These are phyloP conservation scores for Elaeis guineensis DNA, from an alignment of 176 grass and related monocot species.

Conservation along the genomic window DNA sequence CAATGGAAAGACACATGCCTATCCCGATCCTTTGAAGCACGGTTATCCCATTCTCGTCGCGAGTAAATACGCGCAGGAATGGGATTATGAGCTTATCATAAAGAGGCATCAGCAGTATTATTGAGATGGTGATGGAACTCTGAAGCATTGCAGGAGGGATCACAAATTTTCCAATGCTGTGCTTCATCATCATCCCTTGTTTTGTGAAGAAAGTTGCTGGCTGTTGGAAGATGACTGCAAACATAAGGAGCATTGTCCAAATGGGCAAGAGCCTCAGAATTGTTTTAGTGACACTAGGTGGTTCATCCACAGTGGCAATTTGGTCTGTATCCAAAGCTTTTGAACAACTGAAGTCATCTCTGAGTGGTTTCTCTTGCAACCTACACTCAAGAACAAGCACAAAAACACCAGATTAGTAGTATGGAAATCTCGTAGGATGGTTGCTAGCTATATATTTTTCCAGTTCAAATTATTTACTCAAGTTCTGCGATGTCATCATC, in stretches of 20 bases:
- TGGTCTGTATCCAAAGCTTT: background rate
- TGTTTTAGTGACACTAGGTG: conserved; percentile 34
- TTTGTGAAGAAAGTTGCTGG: conserved; percentile 87
- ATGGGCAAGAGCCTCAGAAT: conserved; percentile 63
- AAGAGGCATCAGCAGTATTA: conserved; percentile 84
- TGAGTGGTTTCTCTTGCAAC: conserved; percentile 51
- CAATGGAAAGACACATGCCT: conserved; percentile 65
- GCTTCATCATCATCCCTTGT: conserved; percentile 87
- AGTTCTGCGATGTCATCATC: conserved; percentile 34
- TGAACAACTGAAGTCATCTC: conserved; percentile 5
- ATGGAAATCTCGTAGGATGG: too few relatives aligned
- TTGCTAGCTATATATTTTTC: too few relatives aligned
- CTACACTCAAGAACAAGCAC: conserved; percentile 16
- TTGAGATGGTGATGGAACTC: conserved; percentile 66
- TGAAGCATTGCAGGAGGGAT: conserved; percentile 92
- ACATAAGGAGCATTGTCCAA: conserved; percentile 71
- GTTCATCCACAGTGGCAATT: conserved; percentile 16
- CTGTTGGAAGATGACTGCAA: conserved; percentile 92
- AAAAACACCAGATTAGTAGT: too few relatives aligned
- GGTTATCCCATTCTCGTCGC: conserved; percentile 37
- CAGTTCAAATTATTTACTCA: conserved; percentile 33
- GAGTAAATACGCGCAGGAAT: conserved; percentile 24
- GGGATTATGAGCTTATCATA: conserved; percentile 66
- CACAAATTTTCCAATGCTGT: conserved; percentile 36
- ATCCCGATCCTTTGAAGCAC: conserved; percentile 86